These are phyloP conservation scores for Aspergillus mulundensis DNA, from an alignment of 495 filamentous ascomycete genomes.

Conservation along the genomic window DNA sequence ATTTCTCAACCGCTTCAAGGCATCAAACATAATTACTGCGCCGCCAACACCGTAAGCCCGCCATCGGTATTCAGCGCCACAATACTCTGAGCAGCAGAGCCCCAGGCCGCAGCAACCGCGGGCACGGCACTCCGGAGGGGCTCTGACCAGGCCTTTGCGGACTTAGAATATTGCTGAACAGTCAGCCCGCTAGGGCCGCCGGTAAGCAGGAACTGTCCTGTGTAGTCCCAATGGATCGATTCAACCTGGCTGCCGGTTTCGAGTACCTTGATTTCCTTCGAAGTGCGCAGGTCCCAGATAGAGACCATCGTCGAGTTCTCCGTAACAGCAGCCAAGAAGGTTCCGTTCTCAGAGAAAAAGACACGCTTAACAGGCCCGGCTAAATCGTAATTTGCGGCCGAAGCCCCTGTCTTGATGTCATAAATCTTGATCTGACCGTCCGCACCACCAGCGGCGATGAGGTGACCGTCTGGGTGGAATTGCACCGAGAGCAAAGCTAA, in stretches of 20 bases:
- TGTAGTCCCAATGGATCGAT: constrained; percentile 84
- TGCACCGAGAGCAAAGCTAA: constrained; percentile 70
- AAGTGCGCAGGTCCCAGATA: constrained; percentile 89
- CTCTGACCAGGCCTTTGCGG: constrained; percentile 83
- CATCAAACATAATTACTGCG: constrained; percentile 39
- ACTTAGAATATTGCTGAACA: constrained; percentile 83
- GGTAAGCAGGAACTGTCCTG: constrained; percentile 84
- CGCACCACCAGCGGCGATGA: constrained; percentile 77
- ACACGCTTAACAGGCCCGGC: constrained; percentile 66
- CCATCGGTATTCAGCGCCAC: constrained; percentile 72
- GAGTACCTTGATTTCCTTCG: constrained; percentile 69
- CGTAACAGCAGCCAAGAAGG: constrained; percentile 78
- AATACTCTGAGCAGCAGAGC: constrained; percentile 65
- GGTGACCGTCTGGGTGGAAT: constrained; percentile 94
- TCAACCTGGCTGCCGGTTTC: constrained; percentile 74
- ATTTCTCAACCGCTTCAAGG: constrained; percentile 18
- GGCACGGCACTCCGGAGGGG: constrained; percentile 70
- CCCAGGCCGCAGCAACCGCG: constrained; percentile 73
- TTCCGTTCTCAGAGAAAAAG: constrained; percentile 95
- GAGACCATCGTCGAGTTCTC: constrained; percentile 70
- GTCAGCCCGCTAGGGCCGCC: constrained; percentile 76
- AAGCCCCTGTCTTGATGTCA: constrained; percentile 68
- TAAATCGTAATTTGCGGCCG: constrained; percentile 66
- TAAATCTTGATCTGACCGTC: constrained; percentile 81
- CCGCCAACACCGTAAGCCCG: constrained; percentile 59